Conservation (phyloP, 106 monocot species). For the Allium cepa region DNA sequence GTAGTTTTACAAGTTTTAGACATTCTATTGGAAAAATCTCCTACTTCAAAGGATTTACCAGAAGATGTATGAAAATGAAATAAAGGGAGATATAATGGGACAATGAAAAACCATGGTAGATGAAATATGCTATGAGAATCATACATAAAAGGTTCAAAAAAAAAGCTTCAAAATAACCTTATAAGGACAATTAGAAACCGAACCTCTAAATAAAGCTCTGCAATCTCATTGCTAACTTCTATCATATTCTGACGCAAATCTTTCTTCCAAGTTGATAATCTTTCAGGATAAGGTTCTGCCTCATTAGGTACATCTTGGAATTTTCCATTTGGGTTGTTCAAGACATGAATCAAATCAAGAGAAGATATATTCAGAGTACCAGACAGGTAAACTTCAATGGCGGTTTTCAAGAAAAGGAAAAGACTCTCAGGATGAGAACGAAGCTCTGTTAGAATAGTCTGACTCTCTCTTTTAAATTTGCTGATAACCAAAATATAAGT, state of each 20-base stretch:
- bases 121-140: no score
- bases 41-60: no score
- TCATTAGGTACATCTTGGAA: conserved; percentile 16
- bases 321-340: conserved; percentile 12
- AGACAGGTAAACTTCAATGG: conserved; percentile 64
- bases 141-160: no score
- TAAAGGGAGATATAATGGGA: no score
- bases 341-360: conserved; percentile 10
- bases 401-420: conserved; percentile 89
- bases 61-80: no score
- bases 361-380: conserved; percentile 59
- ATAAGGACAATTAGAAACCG: neutral
- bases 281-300: conserved; percentile 47
- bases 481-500: conserved; percentile 85
- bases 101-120: no score
- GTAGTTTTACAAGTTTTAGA: no score
- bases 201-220: conserved; percentile 85
- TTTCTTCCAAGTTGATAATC: conserved; percentile 53
- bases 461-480: conserved; percentile 53
- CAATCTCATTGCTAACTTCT: conserved; percentile 60
- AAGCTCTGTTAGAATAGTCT: conserved; percentile 59
- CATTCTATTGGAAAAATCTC: no score
- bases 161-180: no score
- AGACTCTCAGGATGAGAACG: conserved; percentile 75
- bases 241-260: conserved; percentile 47